These are phyloP conservation scores for Anacardium occidentale DNA, from an alignment of 345 rosid genomes.

Conservation along the genomic window DNA sequence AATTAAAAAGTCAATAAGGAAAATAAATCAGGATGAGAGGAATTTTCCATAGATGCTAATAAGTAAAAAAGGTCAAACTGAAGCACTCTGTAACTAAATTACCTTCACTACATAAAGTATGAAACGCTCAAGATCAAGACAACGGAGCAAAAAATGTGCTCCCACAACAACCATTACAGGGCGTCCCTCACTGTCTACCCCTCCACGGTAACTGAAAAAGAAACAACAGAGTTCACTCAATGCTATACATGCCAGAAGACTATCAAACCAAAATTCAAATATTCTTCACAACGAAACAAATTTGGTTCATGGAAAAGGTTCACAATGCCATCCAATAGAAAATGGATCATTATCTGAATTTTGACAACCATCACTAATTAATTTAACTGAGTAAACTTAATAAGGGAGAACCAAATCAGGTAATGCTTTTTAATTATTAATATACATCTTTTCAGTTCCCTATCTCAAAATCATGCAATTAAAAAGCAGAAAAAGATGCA, in stretches of 20 bases:
- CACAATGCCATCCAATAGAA: background rate
- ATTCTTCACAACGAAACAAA: too few relatives aligned
- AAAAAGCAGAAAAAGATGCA: background rate
- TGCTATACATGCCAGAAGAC: constrained; percentile 8
- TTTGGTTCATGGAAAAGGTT: background rate
- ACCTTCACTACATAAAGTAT: constrained; percentile 82
- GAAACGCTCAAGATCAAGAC: constrained; percentile 93
- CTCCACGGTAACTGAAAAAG: constrained; percentile 83
- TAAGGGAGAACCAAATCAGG: background rate
- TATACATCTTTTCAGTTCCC: too few relatives aligned
- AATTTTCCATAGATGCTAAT: constrained; percentile 7
- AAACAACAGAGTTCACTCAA: constrained; percentile 25
- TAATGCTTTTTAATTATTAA: too few relatives aligned
- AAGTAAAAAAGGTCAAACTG: background rate
- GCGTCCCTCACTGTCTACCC: constrained; percentile 88
- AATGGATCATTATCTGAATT: background rate
- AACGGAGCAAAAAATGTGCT: constrained; percentile 91
- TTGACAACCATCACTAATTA: background rate
- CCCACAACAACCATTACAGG: constrained; percentile 99
- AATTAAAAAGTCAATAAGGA: background rate
- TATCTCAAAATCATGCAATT: background rate
- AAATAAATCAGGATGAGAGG: constrained; percentile 13
- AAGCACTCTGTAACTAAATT: constrained; percentile 12
- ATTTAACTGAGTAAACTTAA: background rate
- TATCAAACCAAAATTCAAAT: constrained; percentile 13